phyloP scores from a whole-genome alignment of 202 grass and related monocot species.

The Bolboschoenoplectus hybrid region DNA sequence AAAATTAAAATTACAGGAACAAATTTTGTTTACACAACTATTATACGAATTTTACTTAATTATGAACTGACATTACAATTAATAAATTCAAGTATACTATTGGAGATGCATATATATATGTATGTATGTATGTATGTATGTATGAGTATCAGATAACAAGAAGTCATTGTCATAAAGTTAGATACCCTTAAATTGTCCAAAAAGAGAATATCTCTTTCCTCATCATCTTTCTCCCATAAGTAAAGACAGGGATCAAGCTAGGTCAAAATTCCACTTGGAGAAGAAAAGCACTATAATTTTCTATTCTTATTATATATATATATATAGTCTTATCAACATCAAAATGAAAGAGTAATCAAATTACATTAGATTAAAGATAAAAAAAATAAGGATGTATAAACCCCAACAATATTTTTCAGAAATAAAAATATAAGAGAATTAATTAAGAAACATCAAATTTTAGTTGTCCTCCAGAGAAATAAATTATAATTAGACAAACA shows the following conservation, averaged over 20 bases:
- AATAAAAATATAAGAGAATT: neutral
- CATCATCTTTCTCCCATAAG: conserved; percentile 4
- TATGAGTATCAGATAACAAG: neutral
- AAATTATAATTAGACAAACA: neutral
- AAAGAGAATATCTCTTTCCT: conserved; percentile 35
- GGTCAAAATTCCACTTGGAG: neutral
- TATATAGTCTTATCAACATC: neutral
- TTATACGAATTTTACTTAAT: neutral
- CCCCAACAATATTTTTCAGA: neutral
- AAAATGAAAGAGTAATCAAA: neutral
- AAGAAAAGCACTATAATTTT: conserved; percentile 31
- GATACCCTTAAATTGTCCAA: conserved; percentile 21
- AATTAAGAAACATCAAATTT: too few species aligned
- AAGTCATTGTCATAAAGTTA: conserved; percentile 1
- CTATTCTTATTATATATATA: neutral
- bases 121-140: too few species aligned
- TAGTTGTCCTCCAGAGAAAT: neutral
- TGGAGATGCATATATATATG: neutral
- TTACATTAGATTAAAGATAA: neutral
- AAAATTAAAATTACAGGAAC: neutral
- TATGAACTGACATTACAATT: neutral
- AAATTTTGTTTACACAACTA: neutral
- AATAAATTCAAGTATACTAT: neutral
- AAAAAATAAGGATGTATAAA: neutral
- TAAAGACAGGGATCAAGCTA: conserved; percentile 27